Conservation (phyloP, 306 rosid genomes). For the Geum urbanum region DNA sequence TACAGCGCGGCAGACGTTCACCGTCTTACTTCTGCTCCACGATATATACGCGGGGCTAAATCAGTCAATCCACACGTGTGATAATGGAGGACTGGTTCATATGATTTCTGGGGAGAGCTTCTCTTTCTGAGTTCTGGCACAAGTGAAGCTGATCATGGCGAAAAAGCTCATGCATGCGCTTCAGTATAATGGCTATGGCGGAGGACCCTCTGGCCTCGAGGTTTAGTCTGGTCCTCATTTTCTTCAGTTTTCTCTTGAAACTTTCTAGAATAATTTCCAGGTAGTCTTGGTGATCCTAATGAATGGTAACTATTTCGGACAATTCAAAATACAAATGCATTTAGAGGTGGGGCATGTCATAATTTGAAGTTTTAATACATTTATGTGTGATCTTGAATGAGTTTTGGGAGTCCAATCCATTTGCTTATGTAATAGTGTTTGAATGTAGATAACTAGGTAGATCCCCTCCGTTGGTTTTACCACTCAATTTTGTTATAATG, state of each 20-base stretch:
- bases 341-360: no score
- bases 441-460: not conserved
- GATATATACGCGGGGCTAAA: not conserved
- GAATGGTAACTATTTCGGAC: not conserved
- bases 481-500: no score
- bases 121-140: not conserved
- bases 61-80: not conserved
- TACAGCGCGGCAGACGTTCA: not conserved
- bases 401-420: not conserved
- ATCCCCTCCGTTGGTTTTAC: no score
- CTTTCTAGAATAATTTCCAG: not conserved
- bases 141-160: conserved; percentile 28
- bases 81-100: not conserved
- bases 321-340: not conserved
- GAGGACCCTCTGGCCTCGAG: conserved; percentile 55
- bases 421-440: not conserved
- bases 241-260: not conserved
- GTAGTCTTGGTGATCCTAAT: not conserved
- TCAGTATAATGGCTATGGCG: conserved; percentile 54
- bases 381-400: not conserved
- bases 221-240: conserved; percentile 17
- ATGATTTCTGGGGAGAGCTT: no score
- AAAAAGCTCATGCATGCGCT: conserved; percentile 55
- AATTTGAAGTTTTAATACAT: not conserved
- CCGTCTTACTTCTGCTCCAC: not conserved